Evolutionary conservation across 768 basidiomycete genomes (phyloP).

Genomic region (Lyophyllum semitale): DNA sequence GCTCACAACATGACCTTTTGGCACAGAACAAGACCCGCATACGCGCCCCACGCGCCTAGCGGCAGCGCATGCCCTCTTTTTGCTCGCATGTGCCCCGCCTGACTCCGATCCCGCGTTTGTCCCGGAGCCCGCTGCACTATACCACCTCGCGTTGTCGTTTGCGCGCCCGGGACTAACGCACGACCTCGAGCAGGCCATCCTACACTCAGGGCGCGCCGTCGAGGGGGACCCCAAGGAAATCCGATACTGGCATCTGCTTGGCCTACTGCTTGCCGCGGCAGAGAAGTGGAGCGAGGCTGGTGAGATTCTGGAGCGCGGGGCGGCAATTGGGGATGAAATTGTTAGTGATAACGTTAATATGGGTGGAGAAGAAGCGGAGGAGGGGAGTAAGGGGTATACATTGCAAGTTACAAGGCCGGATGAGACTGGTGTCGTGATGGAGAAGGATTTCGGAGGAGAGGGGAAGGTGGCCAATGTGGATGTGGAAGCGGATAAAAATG

Average conservation of each 20-base stretch:
- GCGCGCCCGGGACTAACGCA: slow-evolving; percentile 64
- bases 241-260: slow-evolving; percentile 90
- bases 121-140: slow-evolving; percentile 63
- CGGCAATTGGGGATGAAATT: slow-evolving; percentile 41
- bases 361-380: slow-evolving; percentile 2
- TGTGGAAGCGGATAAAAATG: background rate
- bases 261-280: slow-evolving; percentile 73
- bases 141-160: slow-evolving; percentile 80
- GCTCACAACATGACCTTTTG: background rate
- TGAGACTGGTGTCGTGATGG: background rate
- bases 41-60: slow-evolving; percentile 61
- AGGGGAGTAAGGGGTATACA: slow-evolving; percentile 4
- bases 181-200: slow-evolving; percentile 67
- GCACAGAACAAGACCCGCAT: slow-evolving; percentile 63
- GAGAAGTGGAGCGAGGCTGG: slow-evolving; percentile 81
- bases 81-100: slow-evolving; percentile 33
- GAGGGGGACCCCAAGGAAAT: slow-evolving; percentile 64
- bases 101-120: slow-evolving; percentile 32
- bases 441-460: background rate
- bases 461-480: background rate
- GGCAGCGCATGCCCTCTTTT: slow-evolving; percentile 53
- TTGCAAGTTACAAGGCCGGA: background rate
- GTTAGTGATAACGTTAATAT: slow-evolving; percentile 11
- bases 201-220: slow-evolving; percentile 69
- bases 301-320: slow-evolving; percentile 78